Evolutionary conservation across 768 basidiomycete species (phyloP), one percentile per base, ranked within the genome.

Genomic region (Leccinellum luteum): DNA sequence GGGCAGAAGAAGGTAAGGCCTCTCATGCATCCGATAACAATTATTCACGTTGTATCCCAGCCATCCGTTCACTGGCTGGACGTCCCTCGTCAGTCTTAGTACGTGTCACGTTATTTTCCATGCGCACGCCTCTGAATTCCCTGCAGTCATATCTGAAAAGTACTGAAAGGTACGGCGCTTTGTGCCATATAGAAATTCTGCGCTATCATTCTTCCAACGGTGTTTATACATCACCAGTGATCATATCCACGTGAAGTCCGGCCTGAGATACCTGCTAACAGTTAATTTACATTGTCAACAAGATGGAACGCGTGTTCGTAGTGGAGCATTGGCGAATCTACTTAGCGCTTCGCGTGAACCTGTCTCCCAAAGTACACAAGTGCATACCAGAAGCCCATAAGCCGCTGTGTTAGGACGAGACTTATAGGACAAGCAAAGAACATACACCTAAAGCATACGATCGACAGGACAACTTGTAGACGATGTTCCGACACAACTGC

Each of bases 61-160:
- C 66, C 93, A 96, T 73, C 94, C 95, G 0, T 98, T 98, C 76
- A 97, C 95, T 12, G 95, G 95, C 10, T 97, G 94, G 95, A 95
- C 94, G 27, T 93, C 94, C 47, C 77, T 96, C 45, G 83, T 92
- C 23, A 85, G 92, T 30, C 74, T 96, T 64, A 94, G 94, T 96
- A 73, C 79, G 92, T 81, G 28, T 31, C 4, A 15, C 15, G 21
- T 31, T 48, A 56, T 31, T n/a, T 44, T 50, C 15, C 21, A 6
- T 23, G 17, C 47, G 27, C 27, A 52, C 15, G 34, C 25, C 34
- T 43, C 65, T 52, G 60, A 65, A 30, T 25, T 3, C 58, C 51
- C 57, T 38, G 21, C 57, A 88, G 87, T 89, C 61, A 75, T 89
- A 58, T 81, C 86, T 3, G 87, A 89, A 70, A 87, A 85, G 67